Base-by-base conservation (phyloP, 2,329 filamentous ascomycete species). In the Pseudopithomyces maydicus region DNA sequence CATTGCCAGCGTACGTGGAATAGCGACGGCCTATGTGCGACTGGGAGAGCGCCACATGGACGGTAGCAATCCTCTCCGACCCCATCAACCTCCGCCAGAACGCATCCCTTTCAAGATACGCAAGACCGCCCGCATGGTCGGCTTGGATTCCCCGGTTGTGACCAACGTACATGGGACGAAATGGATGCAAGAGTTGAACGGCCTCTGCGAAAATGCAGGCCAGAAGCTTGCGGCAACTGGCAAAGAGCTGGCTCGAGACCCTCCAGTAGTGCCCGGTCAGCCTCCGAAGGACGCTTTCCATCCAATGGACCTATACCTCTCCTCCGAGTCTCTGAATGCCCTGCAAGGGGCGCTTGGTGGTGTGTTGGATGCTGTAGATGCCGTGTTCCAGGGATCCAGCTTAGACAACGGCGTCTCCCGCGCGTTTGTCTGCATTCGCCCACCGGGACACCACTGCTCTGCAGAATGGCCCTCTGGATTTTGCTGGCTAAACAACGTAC, bases 401-500 rank as follows among this genome's bases (percentile, higher is more conserved):
- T 63, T 62, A 41, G 75, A 78, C 2, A 77, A 79, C 3, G 84
- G 86, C 6, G 88, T 89, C 20, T 87, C 84, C 44, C 87, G 92
- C 54, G 92, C 93, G 0, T 99, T 99, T 74, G 92, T 98, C 48
- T 93, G 90, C 26, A 90, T 98, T 48, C 88, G 95, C 32, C 95
- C 95, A 4, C 95, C 95, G 0, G 95, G 95, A 1, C 95, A 99
- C 73, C 95, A 99, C 72, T 99, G 95, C 77, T 97, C 94, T 2
- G 87, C 91, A 3, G 86, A 90, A 48, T 89, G 90, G 67, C 95
- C 95, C 0, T 97, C 94, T 2, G 95, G 95, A 0, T 99, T 99
- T 73, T 99, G 95, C 79, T 99, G 95, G 94, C 80, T 99, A 49
- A 99, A 99, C 76, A 99, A 99, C 72, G 92, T 99, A 0, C 94